Percentiles rank a stretch among this genome's conserved stretches.
Conservation (phyloP, 495 filamentous ascomycete genomes). For the Chaetomium tenue region DNA sequence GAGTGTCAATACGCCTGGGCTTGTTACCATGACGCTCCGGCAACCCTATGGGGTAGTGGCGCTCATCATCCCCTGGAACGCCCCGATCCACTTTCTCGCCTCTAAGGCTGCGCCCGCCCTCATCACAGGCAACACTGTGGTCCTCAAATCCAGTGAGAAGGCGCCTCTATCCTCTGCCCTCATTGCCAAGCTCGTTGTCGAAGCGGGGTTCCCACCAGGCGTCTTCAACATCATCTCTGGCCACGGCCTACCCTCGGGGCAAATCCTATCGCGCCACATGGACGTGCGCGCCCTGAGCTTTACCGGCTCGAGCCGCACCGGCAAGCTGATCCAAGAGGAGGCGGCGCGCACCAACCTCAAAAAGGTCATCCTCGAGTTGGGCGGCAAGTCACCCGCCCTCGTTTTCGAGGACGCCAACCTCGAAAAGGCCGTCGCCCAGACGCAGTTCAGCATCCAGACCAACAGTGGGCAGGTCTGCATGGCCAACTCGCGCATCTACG, state of each 20-base stretch:
- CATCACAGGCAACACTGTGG: conserved; percentile 79
- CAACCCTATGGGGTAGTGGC: conserved; percentile 89
- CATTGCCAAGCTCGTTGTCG: conserved; percentile 50
- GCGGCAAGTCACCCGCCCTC: conserved; percentile 73
- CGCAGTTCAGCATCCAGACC: conserved; percentile 70
- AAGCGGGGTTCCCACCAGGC: conserved; percentile 59
- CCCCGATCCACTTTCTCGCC: conserved; percentile 75
- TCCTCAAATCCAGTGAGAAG: conserved; percentile 88
- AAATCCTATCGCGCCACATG: conserved; percentile 51
- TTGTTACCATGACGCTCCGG: conserved; percentile 83
- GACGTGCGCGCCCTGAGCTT: conserved; percentile 56
- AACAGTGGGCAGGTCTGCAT: conserved; percentile 76
- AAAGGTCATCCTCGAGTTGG: conserved; percentile 77
- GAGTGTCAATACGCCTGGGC: conserved; percentile 74
- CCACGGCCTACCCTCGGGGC: conserved; percentile 52
- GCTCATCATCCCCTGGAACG: conserved; percentile 93
- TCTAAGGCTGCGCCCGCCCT: conserved; percentile 90
- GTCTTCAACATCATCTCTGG: conserved; percentile 60
- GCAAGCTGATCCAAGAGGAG: conserved; percentile 43
- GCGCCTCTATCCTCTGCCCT: conserved; percentile 72
- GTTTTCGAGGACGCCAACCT: conserved; percentile 70
- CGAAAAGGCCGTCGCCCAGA: conserved; percentile 65
- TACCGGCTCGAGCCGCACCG: conserved; percentile 54
- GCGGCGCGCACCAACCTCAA: conserved; percentile 57
- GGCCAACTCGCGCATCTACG: conserved; percentile 73